A percentile compares a stretch with the other conserved stretches of the same genome.
phyloP scores from a whole-genome alignment of 2,329 filamentous ascomycete species.

The Penicillium sp. region DNA sequence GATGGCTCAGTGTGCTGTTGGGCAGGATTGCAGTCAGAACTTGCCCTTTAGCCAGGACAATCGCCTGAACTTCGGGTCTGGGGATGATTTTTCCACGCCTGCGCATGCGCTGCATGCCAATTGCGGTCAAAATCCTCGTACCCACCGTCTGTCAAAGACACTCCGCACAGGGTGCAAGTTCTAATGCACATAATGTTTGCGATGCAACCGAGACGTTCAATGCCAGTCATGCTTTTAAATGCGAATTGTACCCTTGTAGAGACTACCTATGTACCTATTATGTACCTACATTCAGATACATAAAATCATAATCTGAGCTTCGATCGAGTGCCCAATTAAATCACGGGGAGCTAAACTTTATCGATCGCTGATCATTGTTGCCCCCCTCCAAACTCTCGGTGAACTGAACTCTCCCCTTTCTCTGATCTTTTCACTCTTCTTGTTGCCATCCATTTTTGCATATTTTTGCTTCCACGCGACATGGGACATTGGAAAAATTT shows the following conservation, averaged over 20 bases:
- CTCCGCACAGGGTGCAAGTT: constrained; percentile 21
- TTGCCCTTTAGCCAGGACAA: constrained; percentile 15
- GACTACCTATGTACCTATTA: not conserved
- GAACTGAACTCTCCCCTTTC: not conserved
- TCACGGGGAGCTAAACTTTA: constrained; percentile 6
- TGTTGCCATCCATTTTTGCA: not conserved
- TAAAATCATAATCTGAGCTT: not conserved
- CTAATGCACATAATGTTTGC: constrained; percentile 32
- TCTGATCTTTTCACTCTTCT: not conserved
- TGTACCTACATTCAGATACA: not conserved
- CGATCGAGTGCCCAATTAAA: not conserved
- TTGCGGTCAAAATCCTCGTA: constrained; percentile 13
- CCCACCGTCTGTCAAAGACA: constrained; percentile 5
- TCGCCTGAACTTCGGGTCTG: constrained; percentile 16
- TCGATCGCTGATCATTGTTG: constrained; percentile 7
- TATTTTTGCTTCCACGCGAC: not conserved
- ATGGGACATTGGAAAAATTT: constrained; percentile 37
- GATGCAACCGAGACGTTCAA: constrained; percentile 21
- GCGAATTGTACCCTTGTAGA: not conserved
- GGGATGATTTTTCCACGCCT: constrained; percentile 13
- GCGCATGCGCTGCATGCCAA: constrained; percentile 11
- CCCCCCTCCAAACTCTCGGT: not conserved
- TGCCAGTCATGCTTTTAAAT: constrained; percentile 21
- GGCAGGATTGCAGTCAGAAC: constrained; percentile 18
- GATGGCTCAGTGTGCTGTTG: constrained; percentile 16